These are phyloP conservation scores for Euphrasia arctica DNA, from an alignment of 305 asterid genomes.

Conservation along the genomic window DNA sequence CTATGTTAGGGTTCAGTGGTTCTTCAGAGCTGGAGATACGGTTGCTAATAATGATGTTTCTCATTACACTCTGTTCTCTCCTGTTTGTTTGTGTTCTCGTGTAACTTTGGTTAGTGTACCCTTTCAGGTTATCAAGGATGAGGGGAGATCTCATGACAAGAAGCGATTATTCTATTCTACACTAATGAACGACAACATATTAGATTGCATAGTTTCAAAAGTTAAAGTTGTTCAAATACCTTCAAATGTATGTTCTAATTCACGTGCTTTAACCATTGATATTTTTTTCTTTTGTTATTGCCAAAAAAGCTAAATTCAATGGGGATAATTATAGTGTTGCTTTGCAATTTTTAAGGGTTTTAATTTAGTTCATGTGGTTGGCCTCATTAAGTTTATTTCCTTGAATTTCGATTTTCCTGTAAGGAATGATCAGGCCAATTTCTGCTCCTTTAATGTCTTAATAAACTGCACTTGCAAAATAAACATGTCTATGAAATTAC, in stretches of 20 bases:
- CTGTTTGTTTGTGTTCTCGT: not conserved
- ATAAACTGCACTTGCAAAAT: constrained; percentile 9
- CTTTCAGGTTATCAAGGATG: constrained; percentile 44
- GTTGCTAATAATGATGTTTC: constrained; percentile 32
- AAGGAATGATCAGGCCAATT: constrained; percentile 5
- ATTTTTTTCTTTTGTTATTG: constrained; percentile 15
- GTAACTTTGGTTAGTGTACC: constrained; percentile 16
- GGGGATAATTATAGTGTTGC: constrained; percentile 2
- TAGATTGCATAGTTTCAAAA: constrained; percentile 50
- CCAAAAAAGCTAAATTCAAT: constrained; percentile 1
- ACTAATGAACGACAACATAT: constrained; percentile 48
- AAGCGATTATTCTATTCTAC: constrained; percentile 49
- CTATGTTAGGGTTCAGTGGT: constrained; percentile 83
- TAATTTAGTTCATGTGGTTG: constrained; percentile 1
- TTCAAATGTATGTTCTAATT: constrained; percentile 36
- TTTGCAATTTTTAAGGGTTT: constrained; percentile 1
- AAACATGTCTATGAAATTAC: too few relatives aligned
- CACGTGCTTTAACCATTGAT: constrained; percentile 14
- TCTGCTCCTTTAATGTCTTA: constrained; percentile 6
- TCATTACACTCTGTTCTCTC: constrained; percentile 6
- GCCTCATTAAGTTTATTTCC: constrained; percentile 6
- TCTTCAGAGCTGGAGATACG: constrained; percentile 80
- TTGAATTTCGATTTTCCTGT: not conserved
- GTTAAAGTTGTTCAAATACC: constrained; percentile 43
- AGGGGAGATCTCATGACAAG: constrained; percentile 44